Evolutionary conservation across 1,284 basidiomycete genomes (phyloP), one percentile per base, ranked within the genome.

Genomic region (Trichosporon asahii): DNA sequence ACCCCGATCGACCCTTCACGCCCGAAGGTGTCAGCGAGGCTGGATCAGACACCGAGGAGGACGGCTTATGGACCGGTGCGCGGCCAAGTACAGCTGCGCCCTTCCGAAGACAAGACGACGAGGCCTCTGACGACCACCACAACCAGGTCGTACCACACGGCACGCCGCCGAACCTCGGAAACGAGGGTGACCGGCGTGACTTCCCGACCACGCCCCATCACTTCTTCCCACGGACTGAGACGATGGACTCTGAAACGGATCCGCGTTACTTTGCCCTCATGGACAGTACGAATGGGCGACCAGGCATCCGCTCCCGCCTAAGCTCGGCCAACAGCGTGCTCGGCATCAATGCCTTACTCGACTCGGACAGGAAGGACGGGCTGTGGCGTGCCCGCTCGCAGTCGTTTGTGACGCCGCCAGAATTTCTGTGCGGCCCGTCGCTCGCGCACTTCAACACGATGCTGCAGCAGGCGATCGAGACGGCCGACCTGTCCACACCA

Each of bases 391-490:
- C 79, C 6, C 71, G 82, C 40, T 79, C 79, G 3, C 76, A 80
- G 61, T 82, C 80, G 25, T 78, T 82, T 55, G 76, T 68, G 57
- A 69, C 66, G 8, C 77, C 74, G 15, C 77, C 77, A 25, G 80
- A 81, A 49, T 90, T 94, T 77, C 87, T 95, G 27, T 93, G 93
- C 75, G 85, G 90, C 3, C 89, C 90, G 14, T 95, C 93, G 14
- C 91, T 95, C 88, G 88, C 88, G 74, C 93, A 96, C 83, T 88
- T 96, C 68, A 90, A 92, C 67, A 87, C 90, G 68, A 94, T 98
- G 91, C 85, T 98, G 18, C 88, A 90, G 9, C 95, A 98, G 72
- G 81, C 79, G 1, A 81, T 87, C 37, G 76, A 84, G 88, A 93
- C 83, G 46, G 91, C 87, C 76, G 83, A 88, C 57, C 90, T 97